phyloP scores from a whole-genome alignment of 2,329 filamentous ascomycete species.

The Clonostachys rosea region DNA sequence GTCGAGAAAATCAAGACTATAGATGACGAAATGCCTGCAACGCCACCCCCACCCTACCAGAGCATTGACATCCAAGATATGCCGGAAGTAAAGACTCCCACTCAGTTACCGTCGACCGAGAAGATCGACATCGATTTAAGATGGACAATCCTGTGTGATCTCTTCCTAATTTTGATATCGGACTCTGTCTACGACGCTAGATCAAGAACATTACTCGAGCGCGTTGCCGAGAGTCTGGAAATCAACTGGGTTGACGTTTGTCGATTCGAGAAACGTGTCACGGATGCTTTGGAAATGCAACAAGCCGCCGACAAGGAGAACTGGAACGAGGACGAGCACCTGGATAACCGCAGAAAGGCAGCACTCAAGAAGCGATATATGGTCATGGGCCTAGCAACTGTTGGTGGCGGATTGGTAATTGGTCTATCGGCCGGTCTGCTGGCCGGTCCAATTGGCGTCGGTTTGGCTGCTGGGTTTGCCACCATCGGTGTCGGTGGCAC shows the following conservation, averaged over 20 bases:
- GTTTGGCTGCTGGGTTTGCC: slow-evolving; percentile 89
- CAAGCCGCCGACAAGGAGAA: slow-evolving; percentile 91
- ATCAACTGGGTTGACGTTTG: slow-evolving; percentile 92
- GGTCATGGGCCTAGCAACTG: slow-evolving; percentile 95
- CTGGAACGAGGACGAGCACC: slow-evolving; percentile 95
- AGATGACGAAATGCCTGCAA: slow-evolving; percentile 39
- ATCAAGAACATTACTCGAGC: slow-evolving; percentile 78
- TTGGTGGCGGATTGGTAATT: slow-evolving; percentile 91
- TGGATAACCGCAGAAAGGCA: slow-evolving; percentile 77
- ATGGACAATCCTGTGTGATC: slow-evolving; percentile 94
- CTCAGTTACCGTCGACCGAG: slow-evolving; percentile 73
- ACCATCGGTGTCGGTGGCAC: slow-evolving; percentile 92
- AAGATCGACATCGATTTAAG: slow-evolving; percentile 94
- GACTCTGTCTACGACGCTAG: slow-evolving; percentile 90
- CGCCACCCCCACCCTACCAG: slow-evolving; percentile 55
- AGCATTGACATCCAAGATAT: slow-evolving; percentile 65
- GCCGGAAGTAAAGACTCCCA: slow-evolving; percentile 75
- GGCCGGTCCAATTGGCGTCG: slow-evolving; percentile 89
- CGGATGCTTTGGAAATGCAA: slow-evolving; percentile 96
- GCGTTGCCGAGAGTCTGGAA: slow-evolving; percentile 73
- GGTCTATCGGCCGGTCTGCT: slow-evolving; percentile 88
- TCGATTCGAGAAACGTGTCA: slow-evolving; percentile 94
- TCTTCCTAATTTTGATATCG: slow-evolving; percentile 94
- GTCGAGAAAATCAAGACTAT: background rate
- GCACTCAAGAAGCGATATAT: slow-evolving; percentile 81